These are phyloP conservation scores for Prunus yedoensis DNA, from an alignment of 331 rosid genomes.

Conservation along the genomic window DNA sequence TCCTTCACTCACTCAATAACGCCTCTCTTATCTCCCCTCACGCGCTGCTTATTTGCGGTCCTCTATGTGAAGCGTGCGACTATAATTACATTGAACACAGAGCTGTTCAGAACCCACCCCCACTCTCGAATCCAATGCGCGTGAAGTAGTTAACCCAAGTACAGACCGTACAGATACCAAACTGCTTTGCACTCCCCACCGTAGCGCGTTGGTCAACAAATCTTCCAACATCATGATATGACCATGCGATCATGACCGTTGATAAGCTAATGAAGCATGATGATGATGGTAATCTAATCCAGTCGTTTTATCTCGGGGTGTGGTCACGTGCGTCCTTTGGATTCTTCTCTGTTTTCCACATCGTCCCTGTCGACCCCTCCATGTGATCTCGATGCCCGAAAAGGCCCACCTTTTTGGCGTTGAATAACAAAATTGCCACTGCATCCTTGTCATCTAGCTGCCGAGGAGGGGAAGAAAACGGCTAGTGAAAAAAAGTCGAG, in stretches of 20 bases:
- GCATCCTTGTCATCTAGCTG: background rate
- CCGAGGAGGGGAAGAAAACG: constrained; percentile 1
- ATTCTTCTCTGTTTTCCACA: constrained; percentile 21
- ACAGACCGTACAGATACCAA: background rate
- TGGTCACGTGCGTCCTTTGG: constrained; percentile 41
- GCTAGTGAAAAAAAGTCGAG: constrained; percentile 1
- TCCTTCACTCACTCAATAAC: constrained; percentile 1
- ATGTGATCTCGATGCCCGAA: constrained; percentile 36
- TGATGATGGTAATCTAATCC: background rate
- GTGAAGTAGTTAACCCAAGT: background rate
- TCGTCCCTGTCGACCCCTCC: constrained; percentile 27
- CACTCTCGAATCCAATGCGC: constrained; percentile 28
- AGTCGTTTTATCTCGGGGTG: background rate
- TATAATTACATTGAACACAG: background rate
- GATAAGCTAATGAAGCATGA: background rate
- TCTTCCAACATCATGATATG: background rate
- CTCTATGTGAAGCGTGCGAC: constrained; percentile 25
- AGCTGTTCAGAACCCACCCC: constrained; percentile 15
- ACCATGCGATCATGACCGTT: background rate
- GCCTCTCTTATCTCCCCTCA: background rate
- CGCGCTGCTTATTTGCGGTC: constrained; percentile 19
- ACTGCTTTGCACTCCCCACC: background rate
- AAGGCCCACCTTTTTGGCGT: constrained; percentile 12
- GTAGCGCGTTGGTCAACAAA: constrained; percentile 3
- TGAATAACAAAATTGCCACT: constrained; percentile 39